Percentiles rank a stretch among this genome's conserved stretches.
Conservation (phyloP, 805 yeast genomes). For the Wickerhamomyces rabaulensis region DNA sequence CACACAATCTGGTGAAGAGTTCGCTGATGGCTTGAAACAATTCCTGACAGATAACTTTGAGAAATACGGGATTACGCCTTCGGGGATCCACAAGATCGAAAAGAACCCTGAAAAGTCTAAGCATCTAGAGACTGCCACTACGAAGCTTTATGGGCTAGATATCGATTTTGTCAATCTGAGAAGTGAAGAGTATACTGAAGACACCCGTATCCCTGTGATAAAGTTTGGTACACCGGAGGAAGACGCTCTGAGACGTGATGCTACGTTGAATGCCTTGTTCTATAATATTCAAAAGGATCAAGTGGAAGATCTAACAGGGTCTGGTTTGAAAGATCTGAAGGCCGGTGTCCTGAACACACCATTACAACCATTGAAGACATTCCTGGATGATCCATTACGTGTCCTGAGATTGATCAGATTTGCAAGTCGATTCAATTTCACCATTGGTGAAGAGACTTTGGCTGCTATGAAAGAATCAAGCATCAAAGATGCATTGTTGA, state of each 20-base stretch:
- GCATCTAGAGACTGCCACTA: conserved; percentile 95
- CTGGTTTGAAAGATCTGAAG: conserved; percentile 68
- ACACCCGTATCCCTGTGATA: conserved; percentile 81
- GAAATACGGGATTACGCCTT: conserved; percentile 26
- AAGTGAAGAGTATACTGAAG: conserved; percentile 76
- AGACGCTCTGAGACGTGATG: conserved; percentile 92
- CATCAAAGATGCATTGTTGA: conserved; percentile 52
- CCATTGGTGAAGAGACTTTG: conserved; percentile 49
- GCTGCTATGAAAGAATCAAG: conserved; percentile 58
- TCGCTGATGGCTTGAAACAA: conserved; percentile 61
- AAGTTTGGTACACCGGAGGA: conserved; percentile 85
- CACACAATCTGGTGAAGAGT: conserved; percentile 75
- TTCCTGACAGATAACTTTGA: conserved; percentile 35
- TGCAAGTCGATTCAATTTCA: conserved; percentile 72
- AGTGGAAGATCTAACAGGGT: conserved; percentile 81
- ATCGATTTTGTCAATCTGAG: conserved; percentile 92
- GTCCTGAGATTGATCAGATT: conserved; percentile 82
- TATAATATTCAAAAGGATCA: conserved; percentile 64
- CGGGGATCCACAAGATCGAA: conserved; percentile 71
- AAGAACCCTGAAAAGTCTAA: conserved; percentile 94
- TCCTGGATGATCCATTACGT: conserved; percentile 89
- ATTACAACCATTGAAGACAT: conserved; percentile 76
- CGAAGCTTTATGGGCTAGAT: conserved; percentile 76
- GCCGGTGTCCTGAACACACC: conserved; percentile 83
- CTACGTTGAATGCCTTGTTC: conserved; percentile 88